Conservation (phyloP, 2,329 filamentous ascomycete species). For the Botrytis tulipae region DNA sequence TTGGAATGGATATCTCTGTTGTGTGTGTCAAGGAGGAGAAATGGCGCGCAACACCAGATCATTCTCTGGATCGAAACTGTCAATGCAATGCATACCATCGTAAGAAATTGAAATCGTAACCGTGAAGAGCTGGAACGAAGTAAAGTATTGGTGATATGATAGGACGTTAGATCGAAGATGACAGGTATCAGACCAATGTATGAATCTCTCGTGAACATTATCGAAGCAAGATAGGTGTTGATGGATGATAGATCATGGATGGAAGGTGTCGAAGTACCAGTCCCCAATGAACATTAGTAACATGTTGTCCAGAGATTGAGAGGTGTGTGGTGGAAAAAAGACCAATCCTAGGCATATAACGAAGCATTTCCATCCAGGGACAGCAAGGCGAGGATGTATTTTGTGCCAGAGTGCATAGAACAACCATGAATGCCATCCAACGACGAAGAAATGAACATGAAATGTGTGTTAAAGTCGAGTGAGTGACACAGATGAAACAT, state of each 20-base stretch:
- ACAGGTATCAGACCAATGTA: neutral
- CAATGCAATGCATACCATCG: neutral
- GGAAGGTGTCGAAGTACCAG: neutral
- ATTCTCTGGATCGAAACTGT: neutral
- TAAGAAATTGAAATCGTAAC: neutral
- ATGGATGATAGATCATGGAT: neutral
- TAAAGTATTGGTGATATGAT: neutral
- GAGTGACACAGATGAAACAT: neutral
- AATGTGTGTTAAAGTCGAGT: neutral
- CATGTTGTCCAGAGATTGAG: neutral
- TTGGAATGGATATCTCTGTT: neutral
- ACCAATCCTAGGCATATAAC: neutral
- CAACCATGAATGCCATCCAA: neutral
- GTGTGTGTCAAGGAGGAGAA: neutral
- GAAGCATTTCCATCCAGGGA: neutral
- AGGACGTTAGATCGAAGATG: neutral
- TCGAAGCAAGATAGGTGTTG: neutral
- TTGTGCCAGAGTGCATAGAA: neutral
- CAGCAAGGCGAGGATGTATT: neutral
- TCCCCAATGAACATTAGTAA: neutral
- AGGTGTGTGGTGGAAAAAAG: neutral
- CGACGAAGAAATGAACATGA: neutral
- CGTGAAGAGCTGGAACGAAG: neutral
- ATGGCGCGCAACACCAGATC: neutral
- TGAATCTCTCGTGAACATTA: neutral